Base-by-base conservation (phyloP, 2,329 filamentous ascomycete genomes). In the Colletotrichum coccodes region DNA sequence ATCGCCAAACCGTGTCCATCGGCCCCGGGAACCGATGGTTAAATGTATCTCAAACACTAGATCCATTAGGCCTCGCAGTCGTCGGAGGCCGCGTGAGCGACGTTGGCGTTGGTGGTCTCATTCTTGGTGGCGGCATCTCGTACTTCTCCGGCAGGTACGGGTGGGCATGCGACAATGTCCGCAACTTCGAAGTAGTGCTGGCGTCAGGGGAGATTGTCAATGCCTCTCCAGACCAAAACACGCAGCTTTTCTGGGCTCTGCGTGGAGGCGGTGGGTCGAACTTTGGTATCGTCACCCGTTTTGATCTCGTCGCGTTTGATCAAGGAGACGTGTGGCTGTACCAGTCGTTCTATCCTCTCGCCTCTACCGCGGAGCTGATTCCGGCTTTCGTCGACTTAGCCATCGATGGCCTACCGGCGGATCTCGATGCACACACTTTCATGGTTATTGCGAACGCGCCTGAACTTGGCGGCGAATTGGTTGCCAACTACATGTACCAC, bases 81-180 rank as follows among this genome's bases (percentile, higher is more conserved):
- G 77, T 80, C 0, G 85, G 84, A 0, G 84, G 84, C 1, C 79
- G 85, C 18, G 77, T 79, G 14, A 75, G 79, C 0, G 74, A 75
- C 6, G 80, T 85, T 11, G 83, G 83, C 16, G 82, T 86, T 1
- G 77, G 80, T 5, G 85, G 84, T 2, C 76, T 85, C 30, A 72
- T 81, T 4, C 79, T 85, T 0, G 83, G 83, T 7, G 83, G 85
- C 32, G 86, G 86, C 12, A 81, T 86, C 28, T 84, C 83, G 1
- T 87, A 80, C 75, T 83, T 86, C 72, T 79, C 82, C 3, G 79
- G 80, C 0, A 75, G 75, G 0, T 75, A 81, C 30, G 86, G 87
- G 4, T 84, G 82, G 74, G 82, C 79, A 7, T 85, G 82, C 63
- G 84, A 87, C 72, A 83, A 80, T 18, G 79, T 86, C 12, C 71